A percentile compares a stretch with the other conserved stretches of the same genome.
phyloP scores from a whole-genome alignment of 1,284 basidiomycete species.

The Microbotryum intermedium region DNA sequence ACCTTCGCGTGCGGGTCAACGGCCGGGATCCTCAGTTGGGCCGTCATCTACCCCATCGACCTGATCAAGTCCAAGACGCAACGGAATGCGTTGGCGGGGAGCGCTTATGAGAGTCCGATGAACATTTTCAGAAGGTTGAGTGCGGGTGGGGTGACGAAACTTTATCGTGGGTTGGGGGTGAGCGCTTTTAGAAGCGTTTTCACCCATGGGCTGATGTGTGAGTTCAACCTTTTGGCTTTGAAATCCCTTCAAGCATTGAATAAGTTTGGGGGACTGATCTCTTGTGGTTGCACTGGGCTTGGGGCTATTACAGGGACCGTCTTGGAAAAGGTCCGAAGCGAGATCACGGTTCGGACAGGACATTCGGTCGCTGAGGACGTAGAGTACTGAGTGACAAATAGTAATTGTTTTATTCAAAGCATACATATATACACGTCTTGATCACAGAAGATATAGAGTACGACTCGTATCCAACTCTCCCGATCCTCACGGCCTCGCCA shows the following conservation, averaged over 20 bases:
- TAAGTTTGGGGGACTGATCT: not conserved
- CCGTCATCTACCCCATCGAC: constrained; percentile 33
- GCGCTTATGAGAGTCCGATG: constrained; percentile 52
- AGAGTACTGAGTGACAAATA: not conserved
- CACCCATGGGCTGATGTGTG: constrained; percentile 25
- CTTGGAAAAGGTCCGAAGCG: constrained; percentile 7
- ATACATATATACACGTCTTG: not conserved
- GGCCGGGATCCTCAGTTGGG: constrained; percentile 61
- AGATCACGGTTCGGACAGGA: constrained; percentile 12
- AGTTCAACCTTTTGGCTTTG: too few species aligned
- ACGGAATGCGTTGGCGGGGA: constrained; percentile 71
- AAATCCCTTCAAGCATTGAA: not conserved
- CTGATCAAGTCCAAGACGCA: constrained; percentile 91
- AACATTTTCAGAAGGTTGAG: constrained; percentile 69
- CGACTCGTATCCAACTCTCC: not conserved
- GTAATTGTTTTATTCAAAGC: not conserved
- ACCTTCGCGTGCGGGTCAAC: constrained; percentile 78
- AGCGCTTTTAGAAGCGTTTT: constrained; percentile 22
- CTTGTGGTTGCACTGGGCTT: not conserved
- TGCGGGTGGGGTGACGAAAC: constrained; percentile 63
- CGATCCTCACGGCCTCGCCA: not conserved
- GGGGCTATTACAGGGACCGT: constrained; percentile 5
- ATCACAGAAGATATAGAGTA: too few species aligned
- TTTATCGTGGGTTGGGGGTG: constrained; percentile 70
- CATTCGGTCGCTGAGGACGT: constrained; percentile 4